A percentile compares a stretch with the other conserved stretches of the same genome.
These are phyloP conservation scores for Sclerotinia sclerotiorum DNA, from an alignment of 2,329 filamentous ascomycete species.

Conservation along the genomic window DNA sequence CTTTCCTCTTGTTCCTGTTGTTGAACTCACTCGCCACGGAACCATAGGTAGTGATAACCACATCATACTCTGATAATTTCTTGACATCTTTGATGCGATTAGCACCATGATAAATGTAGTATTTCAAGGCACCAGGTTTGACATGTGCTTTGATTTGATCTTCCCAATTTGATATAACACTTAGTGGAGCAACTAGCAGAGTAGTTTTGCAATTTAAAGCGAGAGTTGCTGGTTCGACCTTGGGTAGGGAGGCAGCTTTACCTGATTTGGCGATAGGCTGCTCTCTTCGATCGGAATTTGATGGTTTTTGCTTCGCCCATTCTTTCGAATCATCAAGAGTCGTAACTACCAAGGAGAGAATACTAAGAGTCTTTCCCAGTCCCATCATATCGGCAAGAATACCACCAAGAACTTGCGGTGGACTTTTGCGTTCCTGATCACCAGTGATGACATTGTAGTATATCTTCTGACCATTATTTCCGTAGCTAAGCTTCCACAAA, in stretches of 20 bases:
- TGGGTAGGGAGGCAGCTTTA: constrained; percentile 35
- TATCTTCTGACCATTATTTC: constrained; percentile 55
- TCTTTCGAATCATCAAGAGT: constrained; percentile 61
- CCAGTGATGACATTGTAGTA: constrained; percentile 88
- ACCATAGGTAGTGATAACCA: constrained; percentile 91
- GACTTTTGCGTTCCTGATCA: constrained; percentile 57
- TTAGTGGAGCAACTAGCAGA: constrained; percentile 83
- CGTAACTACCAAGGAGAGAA: constrained; percentile 72
- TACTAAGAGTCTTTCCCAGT: constrained; percentile 81
- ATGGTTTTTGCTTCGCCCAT: constrained; percentile 60
- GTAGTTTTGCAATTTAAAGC: constrained; percentile 73
- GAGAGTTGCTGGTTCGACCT: constrained; percentile 45
- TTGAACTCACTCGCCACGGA: constrained; percentile 79
- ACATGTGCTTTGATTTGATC: constrained; percentile 86
- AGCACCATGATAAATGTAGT: constrained; percentile 84
- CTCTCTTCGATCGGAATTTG: constrained; percentile 31
- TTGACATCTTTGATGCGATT: constrained; percentile 68
- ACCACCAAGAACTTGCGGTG: constrained; percentile 68
- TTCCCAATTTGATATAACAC: constrained; percentile 92
- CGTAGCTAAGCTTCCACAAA: constrained; percentile 69
- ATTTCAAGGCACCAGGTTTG: constrained; percentile 60
- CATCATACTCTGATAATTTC: constrained; percentile 70
- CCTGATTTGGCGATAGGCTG: constrained; percentile 36
- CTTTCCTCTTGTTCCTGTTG: constrained; percentile 60
- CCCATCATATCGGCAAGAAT: constrained; percentile 87